Evolutionary conservation across 1,284 basidiomycete genomes (phyloP).

Genomic region (Fomitopsis schrenkii): DNA sequence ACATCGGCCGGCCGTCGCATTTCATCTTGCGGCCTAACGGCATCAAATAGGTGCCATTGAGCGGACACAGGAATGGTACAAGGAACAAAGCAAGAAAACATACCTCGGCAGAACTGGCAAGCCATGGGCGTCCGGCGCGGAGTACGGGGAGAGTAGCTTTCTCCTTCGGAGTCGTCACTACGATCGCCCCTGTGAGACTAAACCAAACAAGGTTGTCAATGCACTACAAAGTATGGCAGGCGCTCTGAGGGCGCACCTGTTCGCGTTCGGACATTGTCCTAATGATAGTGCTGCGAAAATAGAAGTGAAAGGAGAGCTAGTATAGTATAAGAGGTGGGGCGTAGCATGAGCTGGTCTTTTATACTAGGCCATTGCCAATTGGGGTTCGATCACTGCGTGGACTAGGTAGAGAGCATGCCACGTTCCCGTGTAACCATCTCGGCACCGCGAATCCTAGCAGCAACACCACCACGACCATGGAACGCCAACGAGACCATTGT

Average conservation of each 20-base stretch:
- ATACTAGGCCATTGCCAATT: not conserved
- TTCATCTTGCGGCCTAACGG: constrained; percentile 28
- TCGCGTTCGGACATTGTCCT: constrained; percentile 4
- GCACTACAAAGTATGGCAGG: not conserved
- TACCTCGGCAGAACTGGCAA: constrained; percentile 29
- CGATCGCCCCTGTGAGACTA: constrained; percentile 8
- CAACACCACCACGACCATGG: not conserved
- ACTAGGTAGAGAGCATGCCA: not conserved
- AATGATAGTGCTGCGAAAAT: not conserved
- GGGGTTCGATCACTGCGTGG: not conserved
- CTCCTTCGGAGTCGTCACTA: constrained; percentile 25
- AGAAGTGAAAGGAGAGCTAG: not conserved
- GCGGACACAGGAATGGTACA: not conserved
- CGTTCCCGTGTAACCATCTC: constrained; percentile 1
- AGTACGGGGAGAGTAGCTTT: constrained; percentile 24
- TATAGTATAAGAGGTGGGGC: not conserved
- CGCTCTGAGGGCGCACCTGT: not conserved
- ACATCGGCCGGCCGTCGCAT: constrained; percentile 29
- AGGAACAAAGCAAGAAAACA: not conserved
- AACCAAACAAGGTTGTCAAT: not conserved
- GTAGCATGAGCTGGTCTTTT: not conserved
- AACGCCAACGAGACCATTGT: not conserved
- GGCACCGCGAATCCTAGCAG: not conserved
- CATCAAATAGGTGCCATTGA: not conserved
- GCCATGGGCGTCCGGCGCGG: constrained; percentile 30